phyloP scores from a whole-genome alignment of 2,329 filamentous ascomycete genomes.

The Aureobasidium sp. region DNA sequence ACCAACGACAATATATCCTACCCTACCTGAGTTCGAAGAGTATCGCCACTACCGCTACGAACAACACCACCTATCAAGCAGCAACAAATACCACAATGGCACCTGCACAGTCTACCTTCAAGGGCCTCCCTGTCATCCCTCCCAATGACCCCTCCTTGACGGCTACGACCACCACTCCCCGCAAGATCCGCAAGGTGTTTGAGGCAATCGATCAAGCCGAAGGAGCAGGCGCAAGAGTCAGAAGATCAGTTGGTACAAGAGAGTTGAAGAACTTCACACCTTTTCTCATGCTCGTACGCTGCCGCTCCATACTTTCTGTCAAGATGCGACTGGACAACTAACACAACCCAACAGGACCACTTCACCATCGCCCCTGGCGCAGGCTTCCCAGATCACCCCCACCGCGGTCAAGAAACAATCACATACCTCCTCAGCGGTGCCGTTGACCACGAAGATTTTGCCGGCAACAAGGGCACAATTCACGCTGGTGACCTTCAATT shows the following conservation, averaged over 20 bases:
- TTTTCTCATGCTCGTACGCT: conserved; percentile 53
- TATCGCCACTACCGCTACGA: neutral
- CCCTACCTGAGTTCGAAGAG: conserved; percentile 1
- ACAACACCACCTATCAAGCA: conserved; percentile 4
- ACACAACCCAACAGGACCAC: conserved; percentile 65
- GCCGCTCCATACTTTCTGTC: too few species aligned
- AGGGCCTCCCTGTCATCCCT: conserved; percentile 56
- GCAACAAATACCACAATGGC: conserved; percentile 34
- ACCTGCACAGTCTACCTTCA: conserved; percentile 38
- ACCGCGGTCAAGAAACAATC: conserved; percentile 88
- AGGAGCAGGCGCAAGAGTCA: conserved; percentile 87
- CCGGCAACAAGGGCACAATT: conserved; percentile 86
- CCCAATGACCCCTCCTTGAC: conserved; percentile 45
- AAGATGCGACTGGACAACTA: neutral
- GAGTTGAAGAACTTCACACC: conserved; percentile 88
- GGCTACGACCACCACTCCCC: conserved; percentile 70
- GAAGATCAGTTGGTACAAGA: conserved; percentile 87
- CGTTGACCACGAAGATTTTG: conserved; percentile 94
- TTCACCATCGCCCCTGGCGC: conserved; percentile 83
- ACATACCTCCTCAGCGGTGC: conserved; percentile 90
- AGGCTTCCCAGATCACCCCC: conserved; percentile 90
- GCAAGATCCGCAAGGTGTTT: conserved; percentile 86
- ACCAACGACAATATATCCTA: conserved; percentile 35
- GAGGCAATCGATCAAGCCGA: conserved; percentile 88
- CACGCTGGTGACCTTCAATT: conserved; percentile 93